Conservation (phyloP, 495 filamentous ascomycete genomes). For the Neurospora tetraspora region DNA sequence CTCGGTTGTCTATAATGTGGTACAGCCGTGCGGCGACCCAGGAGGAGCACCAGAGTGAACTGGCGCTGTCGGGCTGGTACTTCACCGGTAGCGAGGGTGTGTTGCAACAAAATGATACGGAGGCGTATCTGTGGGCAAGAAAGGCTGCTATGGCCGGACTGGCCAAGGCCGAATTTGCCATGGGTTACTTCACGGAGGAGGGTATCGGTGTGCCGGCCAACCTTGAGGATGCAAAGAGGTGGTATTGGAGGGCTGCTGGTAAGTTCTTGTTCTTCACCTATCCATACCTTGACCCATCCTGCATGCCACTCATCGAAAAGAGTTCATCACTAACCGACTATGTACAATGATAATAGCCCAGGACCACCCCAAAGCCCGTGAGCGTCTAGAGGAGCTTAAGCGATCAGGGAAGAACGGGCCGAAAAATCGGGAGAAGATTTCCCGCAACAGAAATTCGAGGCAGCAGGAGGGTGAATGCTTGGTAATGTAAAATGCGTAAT, state of each 20-base stretch:
- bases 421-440: constrained; percentile 65
- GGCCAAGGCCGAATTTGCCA: constrained; percentile 89
- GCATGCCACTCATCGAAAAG: background rate
- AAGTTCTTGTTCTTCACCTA: constrained; percentile 33
- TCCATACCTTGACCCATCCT: background rate
- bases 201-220: constrained; percentile 83
- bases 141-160: constrained; percentile 81
- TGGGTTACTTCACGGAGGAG: constrained; percentile 95
- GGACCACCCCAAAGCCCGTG: constrained; percentile 84
- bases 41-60: constrained; percentile 88
- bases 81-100: constrained; percentile 84
- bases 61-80: constrained; percentile 93
- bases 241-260: constrained; percentile 98
- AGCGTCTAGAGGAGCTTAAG: constrained; percentile 87
- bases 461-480: constrained; percentile 78
- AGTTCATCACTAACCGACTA: constrained; percentile 9
- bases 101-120: constrained; percentile 83
- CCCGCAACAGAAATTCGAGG: constrained; percentile 71
- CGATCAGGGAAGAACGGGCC: constrained; percentile 57
- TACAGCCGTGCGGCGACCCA: constrained; percentile 87
- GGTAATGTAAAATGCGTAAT: constrained; percentile 51
- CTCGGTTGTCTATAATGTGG: constrained; percentile 78
- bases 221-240: constrained; percentile 89
- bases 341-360: constrained; percentile 52
- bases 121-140: constrained; percentile 93